Evolutionary conservation across 1,284 basidiomycete species (phyloP).

Genomic region (Ceratobasidium sp.): DNA sequence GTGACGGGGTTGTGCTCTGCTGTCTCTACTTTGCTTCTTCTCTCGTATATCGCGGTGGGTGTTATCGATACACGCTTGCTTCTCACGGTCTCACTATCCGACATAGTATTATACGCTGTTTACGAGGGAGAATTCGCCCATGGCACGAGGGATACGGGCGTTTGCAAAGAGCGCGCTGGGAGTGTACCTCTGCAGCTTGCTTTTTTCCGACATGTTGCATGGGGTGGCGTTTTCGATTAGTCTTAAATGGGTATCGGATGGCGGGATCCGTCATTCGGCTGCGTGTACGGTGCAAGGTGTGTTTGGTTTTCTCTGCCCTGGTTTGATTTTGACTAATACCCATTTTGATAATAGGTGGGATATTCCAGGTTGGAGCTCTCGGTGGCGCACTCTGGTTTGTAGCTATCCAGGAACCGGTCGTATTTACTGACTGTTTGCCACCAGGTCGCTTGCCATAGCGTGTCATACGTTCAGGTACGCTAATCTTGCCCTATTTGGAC

Average conservation of each 20-base stretch:
- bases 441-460: conserved; percentile 17
- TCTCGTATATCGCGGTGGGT: conserved; percentile 21
- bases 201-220: conserved; percentile 17
- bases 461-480: too few relatives aligned
- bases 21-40: conserved; percentile 20
- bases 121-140: neutral
- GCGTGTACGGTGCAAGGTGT: conserved; percentile 24
- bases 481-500: too few relatives aligned
- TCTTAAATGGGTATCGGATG: conserved; percentile 25
- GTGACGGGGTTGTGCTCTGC: conserved; percentile 21
- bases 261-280: conserved; percentile 7
- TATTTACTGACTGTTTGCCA: neutral
- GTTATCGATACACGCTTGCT: too few relatives aligned
- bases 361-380: conserved; percentile 8
- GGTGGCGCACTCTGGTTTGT: conserved; percentile 18
- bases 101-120: conserved; percentile 17
- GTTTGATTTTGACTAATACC: neutral
- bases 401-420: neutral
- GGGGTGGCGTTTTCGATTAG: conserved; percentile 23
- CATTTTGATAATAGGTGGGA: neutral
- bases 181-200: conserved; percentile 8
- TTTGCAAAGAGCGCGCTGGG: conserved; percentile 29
- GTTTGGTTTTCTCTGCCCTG: neutral
- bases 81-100: too few relatives aligned
- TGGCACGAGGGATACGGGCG: conserved; percentile 20